Percentiles rank a stretch among this genome's conserved stretches.
Conservation (phyloP, 805 yeast species). For the Candida rishiriensis region DNA sequence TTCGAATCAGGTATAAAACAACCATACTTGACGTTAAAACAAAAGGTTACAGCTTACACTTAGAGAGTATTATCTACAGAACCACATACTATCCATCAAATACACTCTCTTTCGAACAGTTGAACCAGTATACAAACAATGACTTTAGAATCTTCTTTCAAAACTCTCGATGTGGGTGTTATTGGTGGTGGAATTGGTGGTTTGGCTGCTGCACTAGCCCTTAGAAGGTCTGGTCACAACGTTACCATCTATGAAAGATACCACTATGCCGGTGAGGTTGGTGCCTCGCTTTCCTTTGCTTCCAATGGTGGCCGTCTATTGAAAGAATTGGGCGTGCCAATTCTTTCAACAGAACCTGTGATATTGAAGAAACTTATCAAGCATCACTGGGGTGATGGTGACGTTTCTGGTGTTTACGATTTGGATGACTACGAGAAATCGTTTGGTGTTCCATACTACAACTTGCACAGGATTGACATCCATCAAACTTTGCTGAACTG, state of each 20-base stretch:
- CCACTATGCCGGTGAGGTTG: constrained; percentile 29
- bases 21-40: too few relatives aligned
- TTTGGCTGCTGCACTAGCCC: constrained; percentile 22
- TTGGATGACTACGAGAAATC: constrained; percentile 27
- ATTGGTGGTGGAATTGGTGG: constrained; percentile 30
- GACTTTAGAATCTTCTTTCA: not conserved
- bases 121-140: not conserved
- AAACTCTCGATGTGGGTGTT: constrained; percentile 15
- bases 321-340: constrained; percentile 26
- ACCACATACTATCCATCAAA: too few relatives aligned
- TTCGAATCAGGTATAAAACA: too few relatives aligned
- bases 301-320: constrained; percentile 28
- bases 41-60: too few relatives aligned
- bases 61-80: too few relatives aligned
- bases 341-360: constrained; percentile 22
- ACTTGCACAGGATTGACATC: constrained; percentile 28
- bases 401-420: constrained; percentile 19
- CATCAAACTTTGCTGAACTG: constrained; percentile 19
- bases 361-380: constrained; percentile 22
- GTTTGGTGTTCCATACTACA: constrained; percentile 28
- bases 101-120: too few relatives aligned
- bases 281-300: constrained; percentile 29
- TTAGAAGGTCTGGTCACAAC: constrained; percentile 25
- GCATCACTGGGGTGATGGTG: constrained; percentile 24
- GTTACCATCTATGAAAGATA: constrained; percentile 27